Evolutionary conservation across 2,329 filamentous ascomycete species (phyloP).

Genomic region (Penicillium verrucosum): DNA sequence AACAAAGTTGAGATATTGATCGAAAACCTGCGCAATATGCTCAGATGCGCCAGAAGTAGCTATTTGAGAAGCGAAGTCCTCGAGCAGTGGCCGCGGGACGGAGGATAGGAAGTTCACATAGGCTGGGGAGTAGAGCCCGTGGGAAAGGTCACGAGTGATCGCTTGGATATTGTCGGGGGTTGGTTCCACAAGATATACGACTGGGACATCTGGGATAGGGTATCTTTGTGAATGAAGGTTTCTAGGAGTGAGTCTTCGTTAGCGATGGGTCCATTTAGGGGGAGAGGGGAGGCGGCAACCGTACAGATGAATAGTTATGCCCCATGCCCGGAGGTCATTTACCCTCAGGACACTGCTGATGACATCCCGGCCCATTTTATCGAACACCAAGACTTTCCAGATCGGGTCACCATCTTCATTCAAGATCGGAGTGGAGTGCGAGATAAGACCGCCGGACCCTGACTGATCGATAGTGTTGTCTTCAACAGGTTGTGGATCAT

Average conservation of each 20-base stretch:
- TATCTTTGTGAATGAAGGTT: conserved; percentile 79
- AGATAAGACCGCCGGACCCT: conserved; percentile 57
- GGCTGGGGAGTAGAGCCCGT: conserved; percentile 84
- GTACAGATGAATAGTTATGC: conserved; percentile 95
- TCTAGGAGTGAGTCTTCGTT: conserved; percentile 45
- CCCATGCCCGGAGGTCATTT: conserved; percentile 86
- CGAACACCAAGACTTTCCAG: conserved; percentile 97
- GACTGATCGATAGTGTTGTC: conserved; percentile 62
- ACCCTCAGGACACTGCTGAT: conserved; percentile 95
- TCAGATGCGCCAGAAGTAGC: conserved; percentile 81
- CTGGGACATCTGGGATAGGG: conserved; percentile 92
- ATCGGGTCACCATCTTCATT: conserved; percentile 87
- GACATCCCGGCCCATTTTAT: conserved; percentile 85
- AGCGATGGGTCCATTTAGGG: conserved; percentile 10
- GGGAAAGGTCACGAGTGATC: conserved; percentile 82
- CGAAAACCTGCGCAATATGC: conserved; percentile 85
- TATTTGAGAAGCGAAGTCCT: conserved; percentile 90
- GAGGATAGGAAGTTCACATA: conserved; percentile 98
- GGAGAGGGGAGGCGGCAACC: conserved; percentile 25
- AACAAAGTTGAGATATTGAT: conserved; percentile 97
- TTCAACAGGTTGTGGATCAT: conserved; percentile 55
- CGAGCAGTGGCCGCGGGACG: conserved; percentile 80
- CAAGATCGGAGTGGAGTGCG: conserved; percentile 73
- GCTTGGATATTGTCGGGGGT: conserved; percentile 73
- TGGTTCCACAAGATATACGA: conserved; percentile 93